Conservation (phyloP, 331 rosid genomes). For the Pyracantha coccinea region DNA sequence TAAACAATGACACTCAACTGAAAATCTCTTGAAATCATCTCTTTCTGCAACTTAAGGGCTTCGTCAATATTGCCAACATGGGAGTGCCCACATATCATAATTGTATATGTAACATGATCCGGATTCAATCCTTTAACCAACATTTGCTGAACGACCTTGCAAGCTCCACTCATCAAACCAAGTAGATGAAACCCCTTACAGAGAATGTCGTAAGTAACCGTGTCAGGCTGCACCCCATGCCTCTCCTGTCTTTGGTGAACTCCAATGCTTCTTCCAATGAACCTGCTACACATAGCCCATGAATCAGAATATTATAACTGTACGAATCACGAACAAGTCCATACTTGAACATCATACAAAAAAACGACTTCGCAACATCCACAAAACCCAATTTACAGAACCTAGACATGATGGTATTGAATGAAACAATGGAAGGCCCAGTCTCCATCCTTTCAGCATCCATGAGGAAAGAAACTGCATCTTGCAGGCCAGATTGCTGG, state of each 20-base stretch:
- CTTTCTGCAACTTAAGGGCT: slow-evolving; percentile 34
- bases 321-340: slow-evolving; percentile 42
- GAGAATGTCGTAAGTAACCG: slow-evolving; percentile 37
- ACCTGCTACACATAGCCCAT: slow-evolving; percentile 50
- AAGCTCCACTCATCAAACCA: slow-evolving; percentile 37
- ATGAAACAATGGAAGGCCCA: slow-evolving; percentile 32
- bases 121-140: slow-evolving; percentile 34
- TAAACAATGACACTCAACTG: slow-evolving; percentile 29
- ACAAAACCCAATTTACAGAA: slow-evolving; percentile 37
- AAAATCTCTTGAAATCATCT: slow-evolving; percentile 37
- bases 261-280: slow-evolving; percentile 47
- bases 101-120: slow-evolving; percentile 34
- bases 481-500: slow-evolving; percentile 33
- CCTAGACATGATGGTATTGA: slow-evolving; percentile 41
- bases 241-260: slow-evolving; percentile 39
- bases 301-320: slow-evolving; percentile 53
- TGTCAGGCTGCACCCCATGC: slow-evolving; percentile 37
- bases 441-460: slow-evolving; percentile 2
- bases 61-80: slow-evolving; percentile 36
- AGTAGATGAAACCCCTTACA: slow-evolving; percentile 45
- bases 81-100: slow-evolving; percentile 42
- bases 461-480: slow-evolving; percentile 33
- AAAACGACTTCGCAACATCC: slow-evolving; percentile 34
- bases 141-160: slow-evolving; percentile 32
- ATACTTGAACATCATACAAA: slow-evolving; percentile 40